Conservation (phyloP, 768 basidiomycete genomes). For the Tricholoma bakamatsutake region DNA sequence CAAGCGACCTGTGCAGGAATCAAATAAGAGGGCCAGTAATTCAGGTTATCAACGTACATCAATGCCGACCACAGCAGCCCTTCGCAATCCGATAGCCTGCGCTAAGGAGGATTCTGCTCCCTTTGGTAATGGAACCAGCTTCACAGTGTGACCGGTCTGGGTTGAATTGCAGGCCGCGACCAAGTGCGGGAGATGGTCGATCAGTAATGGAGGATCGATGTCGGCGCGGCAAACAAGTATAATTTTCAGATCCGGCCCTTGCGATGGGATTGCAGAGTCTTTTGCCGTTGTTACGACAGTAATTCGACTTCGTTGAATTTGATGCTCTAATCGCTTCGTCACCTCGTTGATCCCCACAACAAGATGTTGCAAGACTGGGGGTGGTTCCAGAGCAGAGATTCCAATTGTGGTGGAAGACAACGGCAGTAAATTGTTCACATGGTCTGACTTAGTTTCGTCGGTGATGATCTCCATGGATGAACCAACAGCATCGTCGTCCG, state of each 20-base stretch:
- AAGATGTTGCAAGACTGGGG: constrained; percentile 42
- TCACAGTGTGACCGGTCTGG: constrained; percentile 30
- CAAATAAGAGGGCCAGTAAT: constrained; percentile 15
- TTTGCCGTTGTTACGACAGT: constrained; percentile 19
- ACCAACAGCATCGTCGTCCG: neutral
- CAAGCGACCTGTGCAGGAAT: constrained; percentile 28
- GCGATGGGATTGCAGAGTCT: constrained; percentile 7
- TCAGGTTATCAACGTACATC: constrained; percentile 41
- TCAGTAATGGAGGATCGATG: constrained; percentile 62
- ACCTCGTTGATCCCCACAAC: constrained; percentile 76
- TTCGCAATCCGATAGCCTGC: constrained; percentile 54
- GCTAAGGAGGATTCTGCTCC: constrained; percentile 62
- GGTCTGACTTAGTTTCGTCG: neutral
- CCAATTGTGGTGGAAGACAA: neutral
- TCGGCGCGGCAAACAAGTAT: constrained; percentile 74
- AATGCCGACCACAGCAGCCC: constrained; percentile 61
- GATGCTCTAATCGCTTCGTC: constrained; percentile 63
- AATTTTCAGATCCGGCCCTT: constrained; percentile 25
- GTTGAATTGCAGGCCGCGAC: constrained; percentile 71
- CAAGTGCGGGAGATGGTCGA: constrained; percentile 72
- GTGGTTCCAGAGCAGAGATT: constrained; percentile 16
- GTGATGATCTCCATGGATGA: neutral
- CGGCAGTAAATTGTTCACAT: neutral
- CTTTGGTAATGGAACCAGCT: constrained; percentile 59
- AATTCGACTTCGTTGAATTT: constrained; percentile 32